Conservation (phyloP, 345 rosid species). For the Syzygium jambos region DNA sequence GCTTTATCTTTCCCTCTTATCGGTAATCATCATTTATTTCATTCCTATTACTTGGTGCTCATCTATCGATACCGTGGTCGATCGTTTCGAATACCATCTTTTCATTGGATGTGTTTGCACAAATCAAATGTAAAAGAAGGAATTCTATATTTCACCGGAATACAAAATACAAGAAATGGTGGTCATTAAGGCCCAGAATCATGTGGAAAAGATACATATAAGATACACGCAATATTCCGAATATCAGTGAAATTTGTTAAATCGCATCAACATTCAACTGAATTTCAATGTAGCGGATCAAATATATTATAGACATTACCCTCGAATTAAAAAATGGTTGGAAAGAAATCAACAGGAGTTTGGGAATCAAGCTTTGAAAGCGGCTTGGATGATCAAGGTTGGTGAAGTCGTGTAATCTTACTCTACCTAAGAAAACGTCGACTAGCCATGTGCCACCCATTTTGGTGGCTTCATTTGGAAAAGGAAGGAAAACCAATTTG, state of each 20-base stretch:
- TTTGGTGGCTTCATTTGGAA: no score
- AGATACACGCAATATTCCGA: background rate
- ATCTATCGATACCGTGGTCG: accelerated
- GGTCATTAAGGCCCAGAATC: background rate
- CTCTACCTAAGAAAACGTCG: no score
- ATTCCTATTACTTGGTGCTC: background rate
- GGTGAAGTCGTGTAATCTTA: no score
- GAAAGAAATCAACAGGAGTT: no score
- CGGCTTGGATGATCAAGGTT: no score
- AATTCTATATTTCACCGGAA: background rate
- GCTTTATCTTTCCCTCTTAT: background rate
- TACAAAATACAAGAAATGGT: background rate
- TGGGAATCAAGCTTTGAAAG: no score
- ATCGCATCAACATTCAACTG: background rate
- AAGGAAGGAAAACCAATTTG: no score
- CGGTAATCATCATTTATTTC: accelerated
- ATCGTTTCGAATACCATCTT: background rate
- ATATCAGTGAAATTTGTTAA: background rate
- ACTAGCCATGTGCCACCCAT: no score
- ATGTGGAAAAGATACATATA: background rate
- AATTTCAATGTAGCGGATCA: background rate
- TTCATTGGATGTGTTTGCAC: background rate
- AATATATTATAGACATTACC: background rate
- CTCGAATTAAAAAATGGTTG: background rate
- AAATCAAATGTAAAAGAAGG: background rate